Evolutionary conservation across 108 stramenopile species (phyloP).

Genomic region (Cyclotella baltica): DNA sequence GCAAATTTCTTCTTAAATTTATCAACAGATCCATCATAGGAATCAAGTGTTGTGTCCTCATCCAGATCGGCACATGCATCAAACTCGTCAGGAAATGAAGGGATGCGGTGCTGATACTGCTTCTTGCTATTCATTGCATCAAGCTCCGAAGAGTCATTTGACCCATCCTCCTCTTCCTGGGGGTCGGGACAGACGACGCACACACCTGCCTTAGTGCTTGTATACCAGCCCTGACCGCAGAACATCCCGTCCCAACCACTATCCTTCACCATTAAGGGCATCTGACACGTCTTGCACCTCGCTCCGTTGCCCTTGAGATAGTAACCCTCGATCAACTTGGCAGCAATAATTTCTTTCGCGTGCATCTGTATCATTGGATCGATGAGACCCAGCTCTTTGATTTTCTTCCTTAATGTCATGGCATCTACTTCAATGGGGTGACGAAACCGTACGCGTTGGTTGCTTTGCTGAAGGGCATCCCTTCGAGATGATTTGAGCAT

Average conservation of each 20-base stretch:
- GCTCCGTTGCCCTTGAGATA: slow-evolving; percentile 10
- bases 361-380: slow-evolving; percentile 12
- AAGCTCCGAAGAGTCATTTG: background rate
- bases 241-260: slow-evolving; percentile 10
- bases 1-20: slow-evolving; percentile 12
- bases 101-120: background rate
- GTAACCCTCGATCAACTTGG: slow-evolving; percentile 17
- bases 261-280: slow-evolving; percentile 27
- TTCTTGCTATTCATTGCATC: background rate
- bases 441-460: slow-evolving; percentile 5
- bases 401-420: background rate
- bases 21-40: background rate
- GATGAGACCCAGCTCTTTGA: background rate
- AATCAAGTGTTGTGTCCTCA: background rate
- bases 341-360: slow-evolving; percentile 18
- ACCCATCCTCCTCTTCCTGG: background rate
- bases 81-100: background rate
- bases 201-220: background rate
- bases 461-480: background rate
- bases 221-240: slow-evolving; percentile 2
- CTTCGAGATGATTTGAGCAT: background rate
- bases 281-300: slow-evolving; percentile 9
- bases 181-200: slow-evolving; percentile 18
- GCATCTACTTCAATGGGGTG: slow-evolving; percentile 12
- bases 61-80: background rate